Evolutionary conservation across 176 grass and related monocot genomes (phyloP).

Genomic region (Eremochloa ophiuroides): DNA sequence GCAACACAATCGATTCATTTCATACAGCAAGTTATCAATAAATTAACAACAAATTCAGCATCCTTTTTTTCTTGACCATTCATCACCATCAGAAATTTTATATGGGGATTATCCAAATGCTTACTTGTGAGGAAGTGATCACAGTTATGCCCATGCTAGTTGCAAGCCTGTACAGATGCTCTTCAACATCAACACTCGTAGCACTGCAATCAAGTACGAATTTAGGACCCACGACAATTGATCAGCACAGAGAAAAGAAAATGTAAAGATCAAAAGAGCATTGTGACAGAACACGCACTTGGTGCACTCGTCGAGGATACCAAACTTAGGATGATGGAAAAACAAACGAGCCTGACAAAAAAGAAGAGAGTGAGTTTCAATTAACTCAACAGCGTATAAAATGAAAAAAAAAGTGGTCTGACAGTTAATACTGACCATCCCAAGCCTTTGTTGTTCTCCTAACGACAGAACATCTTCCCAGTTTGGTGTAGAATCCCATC

Average conservation of each 20-base stretch:
- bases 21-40: neutral
- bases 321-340: slow-evolving; percentile 90
- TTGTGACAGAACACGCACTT: slow-evolving; percentile 44
- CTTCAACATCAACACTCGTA: slow-evolving; percentile 97
- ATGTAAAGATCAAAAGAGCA: neutral
- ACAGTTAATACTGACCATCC: slow-evolving; percentile 60
- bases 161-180: slow-evolving; percentile 89
- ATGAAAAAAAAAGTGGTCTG: neutral
- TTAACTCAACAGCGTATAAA: neutral
- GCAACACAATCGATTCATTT: neutral
- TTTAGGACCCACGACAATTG: slow-evolving; percentile 21
- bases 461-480: slow-evolving; percentile 93
- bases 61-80: neutral
- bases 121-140: slow-evolving; percentile 90
- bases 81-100: neutral
- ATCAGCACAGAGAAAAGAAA: neutral
- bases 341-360: slow-evolving; percentile 90
- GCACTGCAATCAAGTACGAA: slow-evolving; percentile 45
- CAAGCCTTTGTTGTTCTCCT: slow-evolving; percentile 94
- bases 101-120: neutral
- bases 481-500: slow-evolving; percentile 89
- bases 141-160: slow-evolving; percentile 92
- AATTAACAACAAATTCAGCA: neutral
- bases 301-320: slow-evolving; percentile 89
- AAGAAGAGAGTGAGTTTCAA: neutral